phyloP scores from a whole-genome alignment of 331 rosid genomes.

The Quercus tomentella region DNA sequence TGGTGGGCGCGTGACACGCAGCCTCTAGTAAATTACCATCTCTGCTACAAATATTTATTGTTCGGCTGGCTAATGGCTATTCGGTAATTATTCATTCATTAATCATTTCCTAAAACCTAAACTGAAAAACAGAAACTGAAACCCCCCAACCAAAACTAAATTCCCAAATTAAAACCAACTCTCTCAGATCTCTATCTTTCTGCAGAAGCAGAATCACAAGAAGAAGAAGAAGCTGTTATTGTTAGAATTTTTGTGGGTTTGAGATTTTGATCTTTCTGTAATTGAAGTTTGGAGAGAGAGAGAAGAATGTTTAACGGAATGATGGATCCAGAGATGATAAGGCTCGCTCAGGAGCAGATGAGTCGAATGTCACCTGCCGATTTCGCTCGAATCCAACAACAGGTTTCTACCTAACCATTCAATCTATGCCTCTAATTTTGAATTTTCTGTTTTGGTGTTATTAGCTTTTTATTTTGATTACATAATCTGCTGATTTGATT shows the following conservation, averaged over 20 bases:
- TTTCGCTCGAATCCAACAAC: conserved; percentile 84
- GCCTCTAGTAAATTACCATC: too few species aligned
- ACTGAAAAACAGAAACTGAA: too few species aligned
- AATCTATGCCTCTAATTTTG: neutral
- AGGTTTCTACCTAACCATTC: conserved; percentile 32
- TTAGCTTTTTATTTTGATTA: neutral
- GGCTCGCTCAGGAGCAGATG: conserved; percentile 95
- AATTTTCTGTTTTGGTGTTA: neutral
- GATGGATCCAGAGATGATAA: conserved; percentile 94
- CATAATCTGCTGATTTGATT: neutral
- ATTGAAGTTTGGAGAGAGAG: neutral
- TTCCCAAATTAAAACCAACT: too few species aligned
- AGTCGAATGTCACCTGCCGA: conserved; percentile 96
- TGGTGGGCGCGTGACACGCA: conserved; percentile 30
- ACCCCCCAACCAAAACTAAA: too few species aligned
- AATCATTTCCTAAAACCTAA: too few species aligned
- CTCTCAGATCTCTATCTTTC: too few species aligned
- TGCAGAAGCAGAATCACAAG: too few species aligned
- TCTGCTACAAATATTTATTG: too few species aligned
- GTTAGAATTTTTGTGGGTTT: neutral
- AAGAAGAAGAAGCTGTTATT: too few species aligned
- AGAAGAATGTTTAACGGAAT: conserved; percentile 45
- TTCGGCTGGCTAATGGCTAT: too few species aligned
- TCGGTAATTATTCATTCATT: too few species aligned
- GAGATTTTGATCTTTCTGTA: neutral